These are phyloP conservation scores for Umbelopsis sp. DNA, from an alignment of 192 early-diverging fungal genomes.

Conservation along the genomic window DNA sequence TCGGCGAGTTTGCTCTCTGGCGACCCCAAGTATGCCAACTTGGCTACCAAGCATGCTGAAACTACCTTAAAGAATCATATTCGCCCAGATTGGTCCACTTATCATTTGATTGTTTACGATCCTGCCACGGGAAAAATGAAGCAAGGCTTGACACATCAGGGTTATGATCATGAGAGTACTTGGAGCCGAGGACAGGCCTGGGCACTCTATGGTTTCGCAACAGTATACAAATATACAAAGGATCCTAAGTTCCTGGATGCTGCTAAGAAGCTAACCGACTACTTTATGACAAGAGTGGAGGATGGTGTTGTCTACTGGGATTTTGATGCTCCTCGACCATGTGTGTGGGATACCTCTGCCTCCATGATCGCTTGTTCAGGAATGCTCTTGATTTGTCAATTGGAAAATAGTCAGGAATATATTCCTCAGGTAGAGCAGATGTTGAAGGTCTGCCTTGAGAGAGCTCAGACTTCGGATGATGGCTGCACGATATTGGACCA, in stretches of 20 bases:
- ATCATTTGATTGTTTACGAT: conserved; percentile 26
- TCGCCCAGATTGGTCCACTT: conserved; percentile 16
- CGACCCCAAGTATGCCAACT: conserved; percentile 13
- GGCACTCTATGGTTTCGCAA: conserved; percentile 24
- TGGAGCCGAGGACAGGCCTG: conserved; percentile 29
- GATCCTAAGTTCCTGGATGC: conserved; percentile 22
- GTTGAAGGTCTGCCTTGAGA: background rate
- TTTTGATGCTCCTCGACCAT: conserved; percentile 26
- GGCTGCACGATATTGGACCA: conserved; percentile 15
- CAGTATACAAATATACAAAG: conserved; percentile 25
- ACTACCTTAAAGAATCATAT: conserved; percentile 23
- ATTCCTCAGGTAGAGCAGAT: background rate
- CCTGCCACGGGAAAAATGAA: background rate
- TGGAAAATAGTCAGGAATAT: background rate
- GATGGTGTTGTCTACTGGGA: conserved; percentile 25
- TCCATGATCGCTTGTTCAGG: conserved; percentile 23
- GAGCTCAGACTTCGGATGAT: conserved; percentile 2
- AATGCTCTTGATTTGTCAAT: conserved; percentile 19
- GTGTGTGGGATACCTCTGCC: conserved; percentile 21
- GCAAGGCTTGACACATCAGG: conserved; percentile 10
- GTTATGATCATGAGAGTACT: conserved; percentile 20
- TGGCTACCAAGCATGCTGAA: conserved; percentile 24
- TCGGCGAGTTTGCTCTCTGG: conserved; percentile 18
- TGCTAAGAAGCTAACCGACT: conserved; percentile 2
- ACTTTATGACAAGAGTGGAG: conserved; percentile 19